Conservation (phyloP, 1,284 basidiomycete genomes). For the Prillingera fragicola region DNA sequence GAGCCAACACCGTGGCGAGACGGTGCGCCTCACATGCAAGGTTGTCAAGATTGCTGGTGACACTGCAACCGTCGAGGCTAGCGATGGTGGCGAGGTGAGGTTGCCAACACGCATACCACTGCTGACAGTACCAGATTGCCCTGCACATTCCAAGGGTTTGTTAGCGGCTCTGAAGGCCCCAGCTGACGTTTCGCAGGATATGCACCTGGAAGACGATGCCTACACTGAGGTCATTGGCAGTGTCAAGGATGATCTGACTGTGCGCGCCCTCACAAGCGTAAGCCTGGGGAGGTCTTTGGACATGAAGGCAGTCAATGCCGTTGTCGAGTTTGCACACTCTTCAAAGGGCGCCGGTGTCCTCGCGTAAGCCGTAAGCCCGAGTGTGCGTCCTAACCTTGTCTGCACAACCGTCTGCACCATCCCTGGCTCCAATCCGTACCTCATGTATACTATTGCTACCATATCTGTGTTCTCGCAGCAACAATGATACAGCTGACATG, state of each 20-base stretch:
- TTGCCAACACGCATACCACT: not conserved
- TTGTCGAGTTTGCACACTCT: conserved; percentile 40
- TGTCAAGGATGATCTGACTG: conserved; percentile 57
- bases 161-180: not conserved
- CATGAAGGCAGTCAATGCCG: conserved; percentile 41
- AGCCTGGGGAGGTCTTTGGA: conserved; percentile 59
- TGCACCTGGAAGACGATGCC: conserved; percentile 53
- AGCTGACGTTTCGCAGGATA: conserved; percentile 47
- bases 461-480: too few species aligned
- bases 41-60: conserved; percentile 58
- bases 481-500: conserved; percentile 16
- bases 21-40: conserved; percentile 68
- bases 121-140: conserved; percentile 51
- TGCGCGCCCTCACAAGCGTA: conserved; percentile 61
- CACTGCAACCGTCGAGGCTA: conserved; percentile 59
- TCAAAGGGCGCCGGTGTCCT: conserved; percentile 41
- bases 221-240: conserved; percentile 72
- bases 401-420: too few species aligned
- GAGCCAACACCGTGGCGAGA: conserved; percentile 46
- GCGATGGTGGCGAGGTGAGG: conserved; percentile 61
- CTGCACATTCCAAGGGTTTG: conserved; percentile 54
- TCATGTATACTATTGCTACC: too few species aligned
- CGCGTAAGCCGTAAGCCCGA: conserved; percentile 6
- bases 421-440: too few species aligned
- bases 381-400: too few species aligned